Evolutionary conservation across 208 protist species (phyloP), one percentile per base, ranked within the genome.

Genomic region (Porcisia hertigi): DNA sequence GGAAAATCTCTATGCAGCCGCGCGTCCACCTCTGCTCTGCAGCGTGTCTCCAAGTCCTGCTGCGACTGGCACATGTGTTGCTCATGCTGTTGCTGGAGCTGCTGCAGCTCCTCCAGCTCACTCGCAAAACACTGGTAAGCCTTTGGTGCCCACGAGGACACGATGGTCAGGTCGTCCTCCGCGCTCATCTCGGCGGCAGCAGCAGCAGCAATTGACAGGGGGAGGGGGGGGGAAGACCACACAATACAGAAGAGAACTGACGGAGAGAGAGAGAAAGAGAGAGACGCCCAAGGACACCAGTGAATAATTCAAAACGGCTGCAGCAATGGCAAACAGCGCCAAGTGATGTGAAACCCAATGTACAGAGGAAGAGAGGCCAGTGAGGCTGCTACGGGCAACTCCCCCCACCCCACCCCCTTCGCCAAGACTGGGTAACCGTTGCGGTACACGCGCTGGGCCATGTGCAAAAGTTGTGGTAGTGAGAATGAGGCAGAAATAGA

Each of bases 91-190:
- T 81, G 58, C 54, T 86, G 78, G 25, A 95, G 76, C 62, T 81
- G 57, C 62, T 88, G 81, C 30, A 95, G 63, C 69, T 93, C 87
- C 16, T 79, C 75, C 16, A 95, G 77, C 67, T 95, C 91, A 30
- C 81, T 83, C 8, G 60, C 74, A 55, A 95, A 95, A 39, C 89
- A 81, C 14, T 86, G 67, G 20, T 86, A 78, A 3, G 85, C 89
- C 45, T 74, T 75, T 16, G 79, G 45, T 45, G 79, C 77, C 91
- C 91, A 95, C n/a, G 87, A 87, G 54, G 89, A 83, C 57, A 91
- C 39, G 23, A 92, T 79, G 12, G 83, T 76, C n/a, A 80, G 80
- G 66, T 92, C 86, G 3, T 79, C 71, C 36, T 83, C 79, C 20
- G 86, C 84, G 70, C 82, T 89, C 71, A 80, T 65, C 6, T 54